Percentiles rank a stretch among this genome's conserved stretches.
These are phyloP conservation scores for Amylostereum areolatum DNA, from an alignment of 1,284 basidiomycete genomes.

Conservation along the genomic window DNA sequence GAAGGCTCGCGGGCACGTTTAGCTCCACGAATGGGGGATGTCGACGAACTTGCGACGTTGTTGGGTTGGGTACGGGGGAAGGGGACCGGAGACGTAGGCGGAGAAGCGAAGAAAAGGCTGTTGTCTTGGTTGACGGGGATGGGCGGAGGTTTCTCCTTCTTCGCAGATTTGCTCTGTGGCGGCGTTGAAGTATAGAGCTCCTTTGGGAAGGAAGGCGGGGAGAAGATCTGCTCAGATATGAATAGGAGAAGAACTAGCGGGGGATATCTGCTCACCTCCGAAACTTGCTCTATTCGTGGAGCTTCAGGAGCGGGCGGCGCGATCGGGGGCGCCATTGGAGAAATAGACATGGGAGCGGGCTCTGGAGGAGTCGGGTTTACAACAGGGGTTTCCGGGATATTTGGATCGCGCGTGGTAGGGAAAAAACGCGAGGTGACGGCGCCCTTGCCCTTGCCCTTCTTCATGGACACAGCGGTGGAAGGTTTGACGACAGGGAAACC, in stretches of 20 bases:
- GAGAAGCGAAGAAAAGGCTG: not conserved
- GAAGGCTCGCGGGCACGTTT: not conserved
- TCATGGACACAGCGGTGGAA: slow-evolving; percentile 5
- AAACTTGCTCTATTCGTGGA: not conserved
- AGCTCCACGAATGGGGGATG: not conserved
- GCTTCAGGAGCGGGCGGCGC: too few relatives aligned
- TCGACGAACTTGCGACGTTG: too few relatives aligned
- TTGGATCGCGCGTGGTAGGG: not conserved
- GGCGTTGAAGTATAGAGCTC: not conserved
- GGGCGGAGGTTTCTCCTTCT: not conserved
- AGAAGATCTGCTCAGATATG: not conserved
- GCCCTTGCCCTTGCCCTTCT: slow-evolving; percentile 14
- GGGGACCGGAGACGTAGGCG: not conserved
- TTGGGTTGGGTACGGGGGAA: not conserved
- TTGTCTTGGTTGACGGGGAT: too few relatives aligned
- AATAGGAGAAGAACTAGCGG: not conserved
- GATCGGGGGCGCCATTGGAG: not conserved
- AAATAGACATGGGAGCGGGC: not conserved
- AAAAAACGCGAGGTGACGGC: slow-evolving; percentile 3
- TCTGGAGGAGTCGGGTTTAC: not conserved
- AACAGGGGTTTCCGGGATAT: not conserved
- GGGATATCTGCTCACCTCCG: not conserved
- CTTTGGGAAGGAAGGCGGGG: not conserved
- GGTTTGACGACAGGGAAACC: slow-evolving; percentile 26
- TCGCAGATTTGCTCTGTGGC: not conserved